Conservation (phyloP, 164 flowering plant genomes). For the Macadamia integrifolia region DNA sequence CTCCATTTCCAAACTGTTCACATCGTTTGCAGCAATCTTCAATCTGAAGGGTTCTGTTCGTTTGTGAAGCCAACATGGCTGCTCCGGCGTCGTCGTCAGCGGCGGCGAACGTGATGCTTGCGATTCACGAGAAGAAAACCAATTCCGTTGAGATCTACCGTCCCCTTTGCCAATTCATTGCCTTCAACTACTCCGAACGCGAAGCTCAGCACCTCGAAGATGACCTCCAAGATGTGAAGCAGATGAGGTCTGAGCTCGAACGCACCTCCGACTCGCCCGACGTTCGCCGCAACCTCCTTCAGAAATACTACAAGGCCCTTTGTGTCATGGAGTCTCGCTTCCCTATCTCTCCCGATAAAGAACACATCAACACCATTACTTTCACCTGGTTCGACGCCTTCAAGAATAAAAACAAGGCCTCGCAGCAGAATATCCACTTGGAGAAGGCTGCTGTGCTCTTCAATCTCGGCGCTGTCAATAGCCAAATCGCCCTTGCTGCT, state of each 20-base stretch:
- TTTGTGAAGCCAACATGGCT: constrained; percentile 11
- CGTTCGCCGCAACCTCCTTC: constrained; percentile 75
- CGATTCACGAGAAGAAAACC: constrained; percentile 92
- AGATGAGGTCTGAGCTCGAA: constrained; percentile 63
- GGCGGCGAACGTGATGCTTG: constrained; percentile 60
- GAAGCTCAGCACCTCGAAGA: constrained; percentile 88
- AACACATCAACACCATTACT: constrained; percentile 66
- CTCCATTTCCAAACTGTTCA: too few relatives aligned
- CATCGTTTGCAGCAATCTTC: too few relatives aligned
- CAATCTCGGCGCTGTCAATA: constrained; percentile 78
- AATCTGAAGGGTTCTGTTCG: not conserved
- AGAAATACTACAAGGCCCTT: constrained; percentile 61
- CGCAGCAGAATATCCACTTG: constrained; percentile 78
- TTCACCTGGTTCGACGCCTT: constrained; percentile 89
- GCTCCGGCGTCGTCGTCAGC: constrained; percentile 27
- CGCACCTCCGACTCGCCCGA: constrained; percentile 45
- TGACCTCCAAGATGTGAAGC: constrained; percentile 66
- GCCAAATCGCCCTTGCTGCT: constrained; percentile 71
- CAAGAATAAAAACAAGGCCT: constrained; percentile 67
- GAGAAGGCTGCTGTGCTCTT: constrained; percentile 94
- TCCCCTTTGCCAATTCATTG: constrained; percentile 77
- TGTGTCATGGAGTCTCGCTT: constrained; percentile 77
- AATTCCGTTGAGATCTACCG: constrained; percentile 64
- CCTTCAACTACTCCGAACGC: constrained; percentile 73
- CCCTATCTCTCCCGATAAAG: constrained; percentile 84